A percentile compares a stretch with the other conserved stretches of the same genome.
Evolutionary conservation across 805 yeast species (phyloP).

Genomic region (Nakazawaea siamensis): DNA sequence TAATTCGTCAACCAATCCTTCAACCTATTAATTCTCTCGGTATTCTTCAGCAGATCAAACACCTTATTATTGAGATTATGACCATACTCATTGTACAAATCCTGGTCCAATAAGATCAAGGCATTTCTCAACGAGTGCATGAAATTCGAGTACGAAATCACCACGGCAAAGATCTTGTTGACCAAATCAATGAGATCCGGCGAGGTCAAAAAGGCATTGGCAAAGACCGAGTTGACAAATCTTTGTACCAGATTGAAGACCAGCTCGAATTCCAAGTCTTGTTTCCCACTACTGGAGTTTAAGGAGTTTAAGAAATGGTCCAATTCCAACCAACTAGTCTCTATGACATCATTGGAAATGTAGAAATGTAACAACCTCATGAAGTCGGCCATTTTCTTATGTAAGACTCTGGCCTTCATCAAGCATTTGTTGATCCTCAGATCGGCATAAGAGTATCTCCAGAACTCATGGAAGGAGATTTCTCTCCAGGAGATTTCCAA

Average conservation of each 20-base stretch:
- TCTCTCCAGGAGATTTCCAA: constrained; percentile 68
- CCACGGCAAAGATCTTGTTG: constrained; percentile 35
- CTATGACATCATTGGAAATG: constrained; percentile 51
- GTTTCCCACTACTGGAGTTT: background rate
- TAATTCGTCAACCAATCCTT: constrained; percentile 32
- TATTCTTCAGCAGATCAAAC: constrained; percentile 31
- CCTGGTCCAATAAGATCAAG: constrained; percentile 38
- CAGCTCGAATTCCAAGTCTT: constrained; percentile 28
- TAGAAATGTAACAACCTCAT: constrained; percentile 47
- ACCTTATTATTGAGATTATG: constrained; percentile 28
- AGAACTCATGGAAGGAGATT: constrained; percentile 51
- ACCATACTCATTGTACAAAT: constrained; percentile 32
- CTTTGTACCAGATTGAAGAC: constrained; percentile 40
- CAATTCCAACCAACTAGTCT: constrained; percentile 41
- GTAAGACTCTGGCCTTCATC: constrained; percentile 43
- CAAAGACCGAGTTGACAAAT: constrained; percentile 53
- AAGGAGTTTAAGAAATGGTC: constrained; percentile 1
- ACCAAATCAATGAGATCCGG: constrained; percentile 39
- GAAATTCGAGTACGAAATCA: constrained; percentile 40
- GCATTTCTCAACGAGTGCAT: constrained; percentile 46
- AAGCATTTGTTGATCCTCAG: constrained; percentile 44
- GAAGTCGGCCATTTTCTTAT: constrained; percentile 48
- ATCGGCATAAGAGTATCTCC: constrained; percentile 48
- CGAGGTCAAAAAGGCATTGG: constrained; percentile 61
- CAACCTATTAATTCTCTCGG: constrained; percentile 31